These are phyloP conservation scores for Ceratobasidium theobromae DNA, from an alignment of 1,284 basidiomycete genomes.

Conservation along the genomic window DNA sequence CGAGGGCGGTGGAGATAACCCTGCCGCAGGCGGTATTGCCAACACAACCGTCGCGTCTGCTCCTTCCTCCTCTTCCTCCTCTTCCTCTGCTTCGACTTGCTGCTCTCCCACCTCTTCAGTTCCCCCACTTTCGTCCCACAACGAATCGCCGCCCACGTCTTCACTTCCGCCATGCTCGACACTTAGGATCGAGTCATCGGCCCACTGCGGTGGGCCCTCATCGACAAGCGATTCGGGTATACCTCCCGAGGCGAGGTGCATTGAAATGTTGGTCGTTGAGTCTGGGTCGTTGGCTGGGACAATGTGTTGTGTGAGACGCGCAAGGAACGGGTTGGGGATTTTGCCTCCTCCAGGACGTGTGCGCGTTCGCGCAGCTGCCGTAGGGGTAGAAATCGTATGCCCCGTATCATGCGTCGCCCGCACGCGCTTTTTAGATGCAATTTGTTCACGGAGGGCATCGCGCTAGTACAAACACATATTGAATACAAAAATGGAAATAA, in stretches of 20 bases:
- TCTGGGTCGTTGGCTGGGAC: conserved; percentile 6
- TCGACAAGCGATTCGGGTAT: conserved; percentile 2
- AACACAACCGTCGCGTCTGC: conserved; percentile 17
- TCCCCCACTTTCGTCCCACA: conserved; percentile 5
- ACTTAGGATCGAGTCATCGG: conserved; percentile 21
- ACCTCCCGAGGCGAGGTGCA: background rate
- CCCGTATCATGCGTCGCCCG: background rate
- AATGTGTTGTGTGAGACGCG: background rate
- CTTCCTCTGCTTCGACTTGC: background rate
- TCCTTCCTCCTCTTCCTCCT: background rate
- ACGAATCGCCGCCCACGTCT: background rate
- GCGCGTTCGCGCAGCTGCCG: conserved; percentile 21
- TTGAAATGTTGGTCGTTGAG: conserved; percentile 19
- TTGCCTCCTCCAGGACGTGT: conserved; percentile 14
- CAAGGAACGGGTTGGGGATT: conserved; percentile 17
- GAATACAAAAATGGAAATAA: background rate
- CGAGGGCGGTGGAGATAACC: conserved; percentile 7
- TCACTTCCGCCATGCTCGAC: background rate
- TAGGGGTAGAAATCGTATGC: conserved; percentile 9
- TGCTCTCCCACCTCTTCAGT: background rate
- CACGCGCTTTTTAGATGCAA: conserved; percentile 7
- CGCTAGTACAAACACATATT: background rate
- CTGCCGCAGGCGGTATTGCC: conserved; percentile 12
- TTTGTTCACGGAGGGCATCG: conserved; percentile 23
- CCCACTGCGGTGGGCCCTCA: conserved; percentile 18